phyloP scores from a whole-genome alignment of 2,329 filamentous ascomycete species.

The Fusarium sulawesiense region DNA sequence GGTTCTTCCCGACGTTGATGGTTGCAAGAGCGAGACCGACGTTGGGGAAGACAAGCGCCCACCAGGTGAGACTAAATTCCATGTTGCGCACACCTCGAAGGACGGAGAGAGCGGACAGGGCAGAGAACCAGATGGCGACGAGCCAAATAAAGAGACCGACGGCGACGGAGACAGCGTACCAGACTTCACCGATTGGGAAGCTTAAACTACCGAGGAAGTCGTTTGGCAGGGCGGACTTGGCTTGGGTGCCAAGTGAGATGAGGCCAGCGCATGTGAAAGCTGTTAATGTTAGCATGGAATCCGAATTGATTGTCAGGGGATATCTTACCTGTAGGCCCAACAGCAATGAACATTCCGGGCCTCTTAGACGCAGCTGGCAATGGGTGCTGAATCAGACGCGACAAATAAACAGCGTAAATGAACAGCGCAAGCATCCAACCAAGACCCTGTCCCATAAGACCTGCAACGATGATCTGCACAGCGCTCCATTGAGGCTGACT shows the following conservation, averaged over 20 bases:
- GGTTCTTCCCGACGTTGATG: conserved; percentile 11
- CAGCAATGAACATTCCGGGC: conserved; percentile 18
- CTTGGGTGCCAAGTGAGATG: conserved; percentile 10
- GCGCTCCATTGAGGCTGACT: conserved; percentile 21
- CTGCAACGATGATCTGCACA: conserved; percentile 16
- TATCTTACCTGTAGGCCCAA: conserved; percentile 17
- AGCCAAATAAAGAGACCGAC: conserved; percentile 28
- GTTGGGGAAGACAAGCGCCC: conserved; percentile 23
- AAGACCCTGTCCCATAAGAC: conserved; percentile 21
- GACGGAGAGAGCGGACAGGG: background rate
- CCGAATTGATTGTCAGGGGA: accelerated
- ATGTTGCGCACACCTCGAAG: background rate
- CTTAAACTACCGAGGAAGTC: conserved; percentile 6
- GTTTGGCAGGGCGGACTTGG: conserved; percentile 1
- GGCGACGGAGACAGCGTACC: conserved; percentile 7
- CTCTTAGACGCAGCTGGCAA: background rate
- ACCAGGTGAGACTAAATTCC: conserved; percentile 19
- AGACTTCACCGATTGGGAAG: conserved; percentile 10
- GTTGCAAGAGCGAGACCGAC: conserved; percentile 19
- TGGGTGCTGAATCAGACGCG: conserved; percentile 21
- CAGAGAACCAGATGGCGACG: conserved; percentile 19
- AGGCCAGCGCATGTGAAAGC: conserved; percentile 14
- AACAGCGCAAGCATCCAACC: conserved; percentile 28
- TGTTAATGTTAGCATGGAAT: accelerated
- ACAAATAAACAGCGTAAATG: conserved; percentile 21